phyloP scores from a whole-genome alignment of 1,139 yeast genomes.

The Pichia sp. region DNA sequence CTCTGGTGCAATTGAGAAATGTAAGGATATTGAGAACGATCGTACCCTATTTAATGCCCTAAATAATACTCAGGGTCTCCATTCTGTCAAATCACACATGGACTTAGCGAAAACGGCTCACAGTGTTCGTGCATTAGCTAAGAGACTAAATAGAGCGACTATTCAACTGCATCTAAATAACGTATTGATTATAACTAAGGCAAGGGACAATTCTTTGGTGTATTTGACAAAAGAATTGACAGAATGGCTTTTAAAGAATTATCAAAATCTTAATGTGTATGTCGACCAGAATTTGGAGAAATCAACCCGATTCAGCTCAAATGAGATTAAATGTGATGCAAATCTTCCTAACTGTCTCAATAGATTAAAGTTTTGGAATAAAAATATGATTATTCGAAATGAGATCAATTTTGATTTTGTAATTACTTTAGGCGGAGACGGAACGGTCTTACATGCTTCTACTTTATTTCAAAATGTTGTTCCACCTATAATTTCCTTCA shows the following conservation, averaged over 20 bases:
- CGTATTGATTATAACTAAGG: slow-evolving; percentile 77
- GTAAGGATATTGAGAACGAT: slow-evolving; percentile 7
- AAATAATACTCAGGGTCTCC: slow-evolving; percentile 10
- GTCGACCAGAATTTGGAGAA: slow-evolving; percentile 58
- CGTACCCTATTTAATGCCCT: slow-evolving; percentile 6
- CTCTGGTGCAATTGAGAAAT: not conserved
- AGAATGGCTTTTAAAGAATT: slow-evolving; percentile 56
- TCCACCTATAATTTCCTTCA: slow-evolving; percentile 81
- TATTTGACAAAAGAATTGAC: slow-evolving; percentile 70
- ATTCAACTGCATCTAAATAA: slow-evolving; percentile 62
- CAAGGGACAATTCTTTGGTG: slow-evolving; percentile 69
- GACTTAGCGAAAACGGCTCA: slow-evolving; percentile 80
- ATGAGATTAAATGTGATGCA: slow-evolving; percentile 28
- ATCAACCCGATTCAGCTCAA: slow-evolving; percentile 56
- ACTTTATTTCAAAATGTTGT: slow-evolving; percentile 72
- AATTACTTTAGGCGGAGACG: slow-evolving; percentile 83
- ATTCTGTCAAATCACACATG: slow-evolving; percentile 53
- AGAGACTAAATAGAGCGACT: slow-evolving; percentile 65
- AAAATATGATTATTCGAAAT: slow-evolving; percentile 42
- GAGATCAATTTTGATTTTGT: slow-evolving; percentile 68
- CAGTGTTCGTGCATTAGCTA: slow-evolving; percentile 74
- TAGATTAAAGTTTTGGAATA: slow-evolving; percentile 61
- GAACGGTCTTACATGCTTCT: slow-evolving; percentile 76
- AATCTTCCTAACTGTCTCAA: slow-evolving; percentile 35
- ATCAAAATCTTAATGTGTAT: slow-evolving; percentile 42